Base-by-base conservation (phyloP, 345 rosid species). In the Populus deltoides region DNA sequence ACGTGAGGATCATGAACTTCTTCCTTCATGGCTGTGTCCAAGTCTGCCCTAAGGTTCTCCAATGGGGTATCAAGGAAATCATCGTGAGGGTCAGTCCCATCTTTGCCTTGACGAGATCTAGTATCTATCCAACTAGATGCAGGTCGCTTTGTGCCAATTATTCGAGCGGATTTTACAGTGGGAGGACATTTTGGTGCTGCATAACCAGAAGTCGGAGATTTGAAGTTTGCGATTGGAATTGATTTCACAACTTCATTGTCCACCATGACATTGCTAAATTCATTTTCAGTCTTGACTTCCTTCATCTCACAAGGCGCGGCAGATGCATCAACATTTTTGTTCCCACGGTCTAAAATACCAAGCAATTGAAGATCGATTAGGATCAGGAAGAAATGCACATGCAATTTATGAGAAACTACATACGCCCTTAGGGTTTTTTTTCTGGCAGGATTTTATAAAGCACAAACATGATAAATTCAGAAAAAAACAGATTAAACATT, bases 31-130 rank as follows among this genome's bases (percentile, higher is more conserved):
- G 78, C 77, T 77, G 81, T 85, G 72, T 79, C 85, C 80, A 87
- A 53, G 85, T 86, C 88, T 70, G 75, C 86, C 79, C 83, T 88
- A 47, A 90, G 63, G 67, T 84, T 92, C 81, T 92, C 96, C 31
- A 90, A 77, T 7, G 98, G 97, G 71, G 97, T 92, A 79, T 90
- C 87, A 47, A 95, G 92, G 84, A 95, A 95, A 86, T 95, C 97
- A 84, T 92, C 98, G 76, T 92, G 97, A 79, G 91, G 93, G 73
- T 95, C 97, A 11, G 79, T 70, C 24, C 95, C 97, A 78, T 84
- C 83, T 55, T 71, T 87, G 45, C 79, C 74, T 68, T 88, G 90
- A 62, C 78, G 88, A 45, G 93, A 85, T 85, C 97, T 87, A 22
- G 97, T 93, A 16, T 86, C 93, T 81, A 93, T 87, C 98, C 98